These are phyloP conservation scores for Sarocladiaceae sp. DNA, from an alignment of 2,329 filamentous ascomycete species.

Conservation along the genomic window DNA sequence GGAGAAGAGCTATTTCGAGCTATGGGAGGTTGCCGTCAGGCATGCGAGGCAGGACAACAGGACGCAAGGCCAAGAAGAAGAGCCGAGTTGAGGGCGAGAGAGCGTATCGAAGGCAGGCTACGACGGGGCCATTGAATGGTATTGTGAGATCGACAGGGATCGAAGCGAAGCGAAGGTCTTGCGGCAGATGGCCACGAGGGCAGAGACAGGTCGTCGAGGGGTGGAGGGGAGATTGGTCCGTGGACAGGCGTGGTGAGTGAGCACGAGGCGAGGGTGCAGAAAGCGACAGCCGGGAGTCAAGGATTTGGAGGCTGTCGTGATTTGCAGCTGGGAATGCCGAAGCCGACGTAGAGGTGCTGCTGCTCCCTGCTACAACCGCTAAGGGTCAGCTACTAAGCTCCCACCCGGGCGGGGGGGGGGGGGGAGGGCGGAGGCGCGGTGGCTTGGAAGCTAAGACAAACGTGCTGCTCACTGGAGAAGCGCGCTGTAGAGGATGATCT, in stretches of 20 bases:
- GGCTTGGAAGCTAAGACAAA: no score
- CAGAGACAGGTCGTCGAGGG: neutral
- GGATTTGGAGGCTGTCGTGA: slow-evolving; percentile 6
- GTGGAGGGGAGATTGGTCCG: slow-evolving; percentile 5
- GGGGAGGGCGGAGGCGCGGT: no score
- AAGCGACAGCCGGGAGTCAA: neutral
- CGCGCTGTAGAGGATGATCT: neutral
- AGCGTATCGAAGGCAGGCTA: neutral
- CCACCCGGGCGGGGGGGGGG: no score
- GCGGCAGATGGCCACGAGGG: neutral
- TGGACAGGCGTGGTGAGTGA: neutral
- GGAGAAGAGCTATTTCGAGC: slow-evolving; percentile 3
- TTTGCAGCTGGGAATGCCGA: slow-evolving; percentile 3
- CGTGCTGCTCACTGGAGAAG: slow-evolving; percentile 2
- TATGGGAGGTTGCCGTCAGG: neutral
- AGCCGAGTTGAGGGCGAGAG: slow-evolving; percentile 5
- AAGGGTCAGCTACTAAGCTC: no score
- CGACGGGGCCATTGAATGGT: neutral
- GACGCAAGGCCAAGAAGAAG: slow-evolving; percentile 6
- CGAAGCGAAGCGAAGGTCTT: neutral
- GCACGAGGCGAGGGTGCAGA: neutral
- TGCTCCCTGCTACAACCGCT: no score
- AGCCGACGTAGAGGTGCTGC: neutral
- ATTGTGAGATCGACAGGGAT: slow-evolving; percentile 1
- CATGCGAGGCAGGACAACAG: slow-evolving; percentile 2